phyloP scores from a whole-genome alignment of 257 asterid species.

The Cinchona pubescens region DNA sequence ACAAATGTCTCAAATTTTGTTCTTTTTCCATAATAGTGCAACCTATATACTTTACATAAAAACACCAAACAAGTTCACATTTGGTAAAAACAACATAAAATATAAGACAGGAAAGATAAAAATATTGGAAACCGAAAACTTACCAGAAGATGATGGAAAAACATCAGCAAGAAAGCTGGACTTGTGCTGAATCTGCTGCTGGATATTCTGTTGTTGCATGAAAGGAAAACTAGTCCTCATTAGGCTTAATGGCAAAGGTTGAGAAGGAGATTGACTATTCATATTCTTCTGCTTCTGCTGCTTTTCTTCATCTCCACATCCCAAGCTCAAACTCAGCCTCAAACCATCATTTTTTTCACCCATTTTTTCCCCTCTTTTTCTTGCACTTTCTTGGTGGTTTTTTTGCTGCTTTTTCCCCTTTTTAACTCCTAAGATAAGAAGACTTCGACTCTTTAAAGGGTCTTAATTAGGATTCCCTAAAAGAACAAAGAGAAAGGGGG shows the following conservation, averaged over 20 bases:
- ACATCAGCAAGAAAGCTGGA: constrained; percentile 31
- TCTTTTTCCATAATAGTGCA: neutral
- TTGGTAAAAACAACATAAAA: neutral
- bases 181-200: constrained; percentile 1
- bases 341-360: constrained; percentile 56
- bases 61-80: constrained; percentile 10
- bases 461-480: constrained; percentile 9
- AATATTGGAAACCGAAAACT: neutral
- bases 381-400: neutral
- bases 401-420: constrained; percentile 4
- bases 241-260: constrained; percentile 48
- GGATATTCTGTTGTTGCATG: constrained; percentile 27
- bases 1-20: constrained; percentile 2
- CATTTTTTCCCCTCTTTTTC: constrained; percentile 27
- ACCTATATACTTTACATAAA: neutral
- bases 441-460: constrained; percentile 11
- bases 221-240: constrained; percentile 46
- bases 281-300: too few relatives aligned
- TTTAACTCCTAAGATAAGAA: neutral
- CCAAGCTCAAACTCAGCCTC: constrained; percentile 63
- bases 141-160: constrained; percentile 51
- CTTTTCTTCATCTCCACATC: constrained; percentile 33
- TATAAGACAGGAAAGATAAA: neutral
- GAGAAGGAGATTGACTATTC: constrained; percentile 14
- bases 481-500: constrained; percentile 40